Percentiles rank a stretch among this genome's conserved stretches.
phyloP scores from a whole-genome alignment of 495 filamentous ascomycete species.

The Penicillium fimorum region DNA sequence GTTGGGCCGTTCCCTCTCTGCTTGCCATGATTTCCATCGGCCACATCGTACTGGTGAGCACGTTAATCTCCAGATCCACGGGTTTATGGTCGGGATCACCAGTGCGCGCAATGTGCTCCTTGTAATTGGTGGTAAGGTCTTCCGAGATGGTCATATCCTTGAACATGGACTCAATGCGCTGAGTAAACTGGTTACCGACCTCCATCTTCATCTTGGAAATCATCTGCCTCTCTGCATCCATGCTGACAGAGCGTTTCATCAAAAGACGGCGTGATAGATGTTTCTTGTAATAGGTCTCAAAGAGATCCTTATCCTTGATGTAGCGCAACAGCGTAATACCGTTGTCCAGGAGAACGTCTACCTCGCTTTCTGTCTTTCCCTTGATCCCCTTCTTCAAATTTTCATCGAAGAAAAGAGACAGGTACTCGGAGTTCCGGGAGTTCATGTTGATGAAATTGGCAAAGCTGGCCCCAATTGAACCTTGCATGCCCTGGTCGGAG shows the following conservation, averaged over 20 bases:
- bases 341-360: constrained; percentile 86
- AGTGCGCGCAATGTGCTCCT: constrained; percentile 59
- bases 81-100: constrained; percentile 65
- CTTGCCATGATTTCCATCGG: constrained; percentile 79
- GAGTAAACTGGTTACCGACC: constrained; percentile 89
- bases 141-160: constrained; percentile 91
- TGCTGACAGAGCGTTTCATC: constrained; percentile 80
- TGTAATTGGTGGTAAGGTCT: constrained; percentile 76
- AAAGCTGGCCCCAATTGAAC: constrained; percentile 79
- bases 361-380: constrained; percentile 84
- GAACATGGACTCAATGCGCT: constrained; percentile 95
- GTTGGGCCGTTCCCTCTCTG: constrained; percentile 51
- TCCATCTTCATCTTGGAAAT: constrained; percentile 95
- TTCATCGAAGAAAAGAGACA: constrained; percentile 96
- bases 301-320: constrained; percentile 88
- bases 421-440: constrained; percentile 76
- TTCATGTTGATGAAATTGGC: constrained; percentile 89
- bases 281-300: constrained; percentile 98
- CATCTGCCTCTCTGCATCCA: constrained; percentile 92
- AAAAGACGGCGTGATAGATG: constrained; percentile 85
- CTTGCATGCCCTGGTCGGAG: constrained; percentile 74
- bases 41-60: constrained; percentile 93
- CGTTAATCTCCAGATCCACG: constrained; percentile 76
- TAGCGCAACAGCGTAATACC: constrained; percentile 85
- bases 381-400: constrained; percentile 92